phyloP scores from a whole-genome alignment of 306 rosid species.

The Quercus dentata region DNA sequence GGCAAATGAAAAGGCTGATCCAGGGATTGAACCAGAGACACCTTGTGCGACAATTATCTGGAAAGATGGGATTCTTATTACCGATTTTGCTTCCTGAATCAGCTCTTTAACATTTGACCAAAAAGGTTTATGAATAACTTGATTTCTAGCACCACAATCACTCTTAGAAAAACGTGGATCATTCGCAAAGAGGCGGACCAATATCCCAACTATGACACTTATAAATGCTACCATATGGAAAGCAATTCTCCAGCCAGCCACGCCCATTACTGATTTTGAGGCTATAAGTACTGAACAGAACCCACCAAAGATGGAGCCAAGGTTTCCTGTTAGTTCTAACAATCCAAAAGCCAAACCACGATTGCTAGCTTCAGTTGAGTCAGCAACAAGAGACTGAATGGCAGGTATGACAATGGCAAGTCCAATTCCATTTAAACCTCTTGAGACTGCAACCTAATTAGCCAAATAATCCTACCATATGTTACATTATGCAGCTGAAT shows the following conservation, averaged over 20 bases:
- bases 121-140: constrained; percentile 27
- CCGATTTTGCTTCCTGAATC: constrained; percentile 61
- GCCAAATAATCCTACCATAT: background rate
- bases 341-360: constrained; percentile 84
- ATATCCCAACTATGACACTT: constrained; percentile 63
- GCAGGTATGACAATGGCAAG: constrained; percentile 82
- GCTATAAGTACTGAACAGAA: constrained; percentile 66
- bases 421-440: constrained; percentile 89
- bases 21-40: constrained; percentile 74
- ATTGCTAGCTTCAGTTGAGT: constrained; percentile 63
- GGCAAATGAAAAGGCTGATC: constrained; percentile 73
- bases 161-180: constrained; percentile 56
- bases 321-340: constrained; percentile 54
- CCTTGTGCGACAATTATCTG: constrained; percentile 91
- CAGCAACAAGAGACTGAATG: constrained; percentile 75
- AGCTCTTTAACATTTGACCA: constrained; percentile 44
- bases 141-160: constrained; percentile 11
- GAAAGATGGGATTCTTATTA: constrained; percentile 63
- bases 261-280: constrained; percentile 59
- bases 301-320: constrained; percentile 72
- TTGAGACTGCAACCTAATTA: constrained; percentile 70
- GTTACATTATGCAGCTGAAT: background rate
- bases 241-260: constrained; percentile 84
- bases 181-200: constrained; percentile 51
- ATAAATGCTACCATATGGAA: constrained; percentile 68